These are phyloP conservation scores for Aspergillus wentii DNA, from an alignment of 495 filamentous ascomycete species.

Conservation along the genomic window DNA sequence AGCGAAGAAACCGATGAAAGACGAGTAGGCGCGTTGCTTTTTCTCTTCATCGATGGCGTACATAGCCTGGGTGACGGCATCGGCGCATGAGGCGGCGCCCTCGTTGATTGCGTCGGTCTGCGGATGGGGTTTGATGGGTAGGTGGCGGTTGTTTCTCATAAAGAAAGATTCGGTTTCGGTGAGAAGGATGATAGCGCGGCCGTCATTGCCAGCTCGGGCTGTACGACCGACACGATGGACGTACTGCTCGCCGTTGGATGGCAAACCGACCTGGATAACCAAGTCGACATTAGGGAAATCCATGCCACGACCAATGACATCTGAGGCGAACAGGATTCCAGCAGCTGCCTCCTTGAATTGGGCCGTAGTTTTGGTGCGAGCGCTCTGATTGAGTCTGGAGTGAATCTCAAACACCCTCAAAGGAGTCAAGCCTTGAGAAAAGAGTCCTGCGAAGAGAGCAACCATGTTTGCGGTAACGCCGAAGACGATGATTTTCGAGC, in stretches of 20 bases:
- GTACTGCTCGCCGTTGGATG: slow-evolving; percentile 70
- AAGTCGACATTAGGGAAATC: slow-evolving; percentile 92
- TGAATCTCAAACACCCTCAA: slow-evolving; percentile 55
- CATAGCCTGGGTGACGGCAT: slow-evolving; percentile 28
- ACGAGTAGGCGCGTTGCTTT: slow-evolving; percentile 52
- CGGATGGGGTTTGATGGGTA: slow-evolving; percentile 52
- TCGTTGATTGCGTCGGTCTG: slow-evolving; percentile 31
- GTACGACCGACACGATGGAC: slow-evolving; percentile 82
- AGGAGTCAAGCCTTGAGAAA: slow-evolving; percentile 34
- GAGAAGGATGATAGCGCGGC: slow-evolving; percentile 62
- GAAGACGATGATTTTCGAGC: slow-evolving; percentile 65
- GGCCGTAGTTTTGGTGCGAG: slow-evolving; percentile 53
- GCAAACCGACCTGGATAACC: slow-evolving; percentile 79
- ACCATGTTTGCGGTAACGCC: slow-evolving; percentile 61
- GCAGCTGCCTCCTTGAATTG: slow-evolving; percentile 52
- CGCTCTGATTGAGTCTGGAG: slow-evolving; percentile 52
- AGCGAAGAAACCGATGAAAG: slow-evolving; percentile 49
- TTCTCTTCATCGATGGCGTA: slow-evolving; percentile 37
- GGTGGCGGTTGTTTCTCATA: slow-evolving; percentile 43
- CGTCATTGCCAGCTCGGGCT: slow-evolving; percentile 61
- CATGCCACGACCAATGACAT: slow-evolving; percentile 76
- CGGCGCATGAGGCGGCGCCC: slow-evolving; percentile 13
- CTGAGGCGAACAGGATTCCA: slow-evolving; percentile 60
- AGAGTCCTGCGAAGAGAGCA: slow-evolving; percentile 48
- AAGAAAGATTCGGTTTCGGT: slow-evolving; percentile 58